A percentile compares a stretch with the other conserved stretches of the same genome.
Conservation (phyloP, 768 basidiomycete species). For the Mycena leptocephala region DNA sequence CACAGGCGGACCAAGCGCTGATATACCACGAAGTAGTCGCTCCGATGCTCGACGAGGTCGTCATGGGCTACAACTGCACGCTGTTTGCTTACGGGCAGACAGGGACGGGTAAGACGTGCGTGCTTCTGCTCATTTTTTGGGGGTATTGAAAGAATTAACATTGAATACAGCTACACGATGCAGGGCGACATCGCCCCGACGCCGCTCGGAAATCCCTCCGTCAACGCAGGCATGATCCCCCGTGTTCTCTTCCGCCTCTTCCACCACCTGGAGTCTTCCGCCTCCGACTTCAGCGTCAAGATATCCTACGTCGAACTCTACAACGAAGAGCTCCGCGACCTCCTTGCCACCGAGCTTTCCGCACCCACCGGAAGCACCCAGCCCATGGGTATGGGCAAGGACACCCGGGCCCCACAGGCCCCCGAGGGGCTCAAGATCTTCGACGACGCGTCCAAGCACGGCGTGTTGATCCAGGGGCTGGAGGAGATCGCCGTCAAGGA, state of each 20-base stretch:
- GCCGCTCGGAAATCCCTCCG: conserved; percentile 89
- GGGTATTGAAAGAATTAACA: conserved; percentile 4
- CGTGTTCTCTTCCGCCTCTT: conserved; percentile 94
- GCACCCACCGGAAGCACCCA: conserved; percentile 78
- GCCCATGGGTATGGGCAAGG: conserved; percentile 81
- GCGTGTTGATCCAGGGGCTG: conserved; percentile 94
- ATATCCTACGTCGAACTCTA: conserved; percentile 96
- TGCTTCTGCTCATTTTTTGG: conserved; percentile 32
- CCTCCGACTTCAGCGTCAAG: conserved; percentile 93
- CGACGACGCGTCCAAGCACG: conserved; percentile 90
- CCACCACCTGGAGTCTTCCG: conserved; percentile 84
- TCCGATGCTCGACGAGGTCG: conserved; percentile 94
- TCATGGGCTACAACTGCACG: conserved; percentile 97
- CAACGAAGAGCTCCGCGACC: conserved; percentile 97
- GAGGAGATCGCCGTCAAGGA: conserved; percentile 92
- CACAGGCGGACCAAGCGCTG: conserved; percentile 95
- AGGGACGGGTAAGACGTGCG: conserved; percentile 98
- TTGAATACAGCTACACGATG: conserved; percentile 89
- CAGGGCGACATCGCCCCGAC: conserved; percentile 93
- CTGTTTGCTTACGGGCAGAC: conserved; percentile 99
- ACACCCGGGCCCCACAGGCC: conserved; percentile 59
- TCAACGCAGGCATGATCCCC: conserved; percentile 96
- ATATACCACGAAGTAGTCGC: conserved; percentile 95
- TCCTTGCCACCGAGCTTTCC: conserved; percentile 85
- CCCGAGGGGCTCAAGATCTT: conserved; percentile 87